Base-by-base conservation (phyloP, 352 stramenopile genomes). In the Halophytophthora batemanensis region DNA sequence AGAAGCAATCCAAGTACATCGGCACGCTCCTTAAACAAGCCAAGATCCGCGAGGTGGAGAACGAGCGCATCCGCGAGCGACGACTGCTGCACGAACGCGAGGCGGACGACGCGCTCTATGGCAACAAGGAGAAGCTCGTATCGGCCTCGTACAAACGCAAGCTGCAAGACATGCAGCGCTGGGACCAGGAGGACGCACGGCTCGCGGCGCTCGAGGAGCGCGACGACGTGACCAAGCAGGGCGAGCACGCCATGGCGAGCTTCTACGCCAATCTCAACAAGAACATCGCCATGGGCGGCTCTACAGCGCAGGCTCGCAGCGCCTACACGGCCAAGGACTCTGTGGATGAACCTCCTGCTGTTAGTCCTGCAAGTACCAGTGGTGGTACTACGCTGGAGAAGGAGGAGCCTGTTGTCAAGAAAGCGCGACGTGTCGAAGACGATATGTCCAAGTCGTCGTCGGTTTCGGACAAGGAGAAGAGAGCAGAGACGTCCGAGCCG, bases 221-320 rank as follows among this genome's bases (percentile, higher is more conserved):
- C 1, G 78, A 94, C 31, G 81, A 95, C 36, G 78, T 90, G 28
- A 82, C 76, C 8, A 90, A 88, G 65, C 80, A 83, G 17, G 75
- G 72, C 14, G 69, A 73, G 38, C 53, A 81, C 50, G 85, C 78
- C 18, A 93, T 96, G 78, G 78, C 80, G 22, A 78, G 79, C 11
- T 97, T 97, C 61, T 97, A 96, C 61, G 77, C 86, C 13, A 96
- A 96, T 56, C 57, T 97, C 33, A 96, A 85, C 39, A 96, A 94
- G 64, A 97, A 97, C 60, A 91, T 97, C 59, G 82, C 85, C 11
- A 96, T 96, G 89, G 89, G 89, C 34, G 83, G 83, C 15, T 74
- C 85, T 15, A 74, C 78, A 0, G 50, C 67, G 7, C 77, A 90
- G 40, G 73, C 85, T 3, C 77, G 66, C 4, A 96, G 86, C 56